Conservation (phyloP, 169 alveolate species). For the Theileria sp. region DNA sequence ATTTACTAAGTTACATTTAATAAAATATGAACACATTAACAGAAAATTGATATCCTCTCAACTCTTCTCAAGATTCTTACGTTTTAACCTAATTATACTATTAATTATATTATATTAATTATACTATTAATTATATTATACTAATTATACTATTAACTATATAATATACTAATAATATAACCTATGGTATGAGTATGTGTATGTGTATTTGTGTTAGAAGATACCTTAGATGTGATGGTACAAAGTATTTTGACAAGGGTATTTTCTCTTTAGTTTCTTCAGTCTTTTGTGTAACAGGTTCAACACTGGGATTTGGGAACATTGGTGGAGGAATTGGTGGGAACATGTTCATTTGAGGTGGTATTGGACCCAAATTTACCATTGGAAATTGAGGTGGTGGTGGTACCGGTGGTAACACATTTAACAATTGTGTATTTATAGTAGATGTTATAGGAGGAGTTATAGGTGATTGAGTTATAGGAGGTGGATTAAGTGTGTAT, state of each 20-base stretch:
- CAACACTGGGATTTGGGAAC: slow-evolving; percentile 41
- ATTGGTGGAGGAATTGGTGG: slow-evolving; percentile 10
- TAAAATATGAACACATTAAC: background rate
- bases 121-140: background rate
- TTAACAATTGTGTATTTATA: too few species aligned
- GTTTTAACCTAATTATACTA: background rate
- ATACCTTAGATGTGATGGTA: slow-evolving; percentile 60
- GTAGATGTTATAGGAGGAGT: too few species aligned
- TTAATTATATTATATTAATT: background rate
- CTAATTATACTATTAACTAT: background rate
- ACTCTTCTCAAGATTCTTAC: background rate
- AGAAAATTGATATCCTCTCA: background rate
- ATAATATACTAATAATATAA: too few species aligned
- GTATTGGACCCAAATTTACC: background rate
- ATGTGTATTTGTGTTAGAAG: background rate
- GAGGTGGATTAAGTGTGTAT: background rate
- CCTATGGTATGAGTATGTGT: too few species aligned
- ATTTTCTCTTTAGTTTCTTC: slow-evolving; percentile 6
- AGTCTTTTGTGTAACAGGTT: background rate
- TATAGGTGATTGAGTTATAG: background rate
- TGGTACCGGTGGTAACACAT: background rate
- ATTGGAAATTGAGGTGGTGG: slow-evolving; percentile 2
- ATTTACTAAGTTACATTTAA: background rate
- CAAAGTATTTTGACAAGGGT: slow-evolving; percentile 51
- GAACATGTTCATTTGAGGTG: slow-evolving; percentile 25